Conservation (phyloP, 139 green algal species). For the Chlorella sp. region DNA sequence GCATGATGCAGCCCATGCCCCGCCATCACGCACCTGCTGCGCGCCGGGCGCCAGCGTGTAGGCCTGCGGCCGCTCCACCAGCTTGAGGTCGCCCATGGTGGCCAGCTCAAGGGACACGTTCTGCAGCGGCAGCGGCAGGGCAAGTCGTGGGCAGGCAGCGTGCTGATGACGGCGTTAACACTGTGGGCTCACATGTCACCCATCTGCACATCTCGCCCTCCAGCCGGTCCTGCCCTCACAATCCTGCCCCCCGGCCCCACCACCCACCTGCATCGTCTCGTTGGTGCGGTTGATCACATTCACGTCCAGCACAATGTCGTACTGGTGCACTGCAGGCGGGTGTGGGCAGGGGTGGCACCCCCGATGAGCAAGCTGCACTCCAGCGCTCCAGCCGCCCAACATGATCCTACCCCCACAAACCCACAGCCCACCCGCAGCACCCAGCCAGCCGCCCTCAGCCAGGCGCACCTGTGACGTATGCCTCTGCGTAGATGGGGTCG, state of each 20-base stretch:
- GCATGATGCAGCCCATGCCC: slow-evolving; percentile 3
- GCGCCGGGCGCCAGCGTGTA: slow-evolving; percentile 87
- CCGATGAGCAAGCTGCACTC: no score
- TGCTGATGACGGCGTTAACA: not conserved
- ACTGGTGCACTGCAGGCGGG: slow-evolving; percentile 84
- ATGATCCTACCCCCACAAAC: no score
- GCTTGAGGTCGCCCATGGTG: slow-evolving; percentile 99
- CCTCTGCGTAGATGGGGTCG: slow-evolving; percentile 98
- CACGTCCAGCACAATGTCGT: slow-evolving; percentile 99
- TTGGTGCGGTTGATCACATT: slow-evolving; percentile 89
- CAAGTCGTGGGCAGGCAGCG: not conserved
- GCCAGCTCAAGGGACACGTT: slow-evolving; percentile 94
- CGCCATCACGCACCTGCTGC: slow-evolving; percentile 36
- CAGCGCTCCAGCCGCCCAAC: no score
- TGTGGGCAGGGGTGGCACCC: not conserved
- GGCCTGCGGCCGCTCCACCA: slow-evolving; percentile 96
- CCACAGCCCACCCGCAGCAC: not conserved
- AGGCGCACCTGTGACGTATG: slow-evolving; percentile 76
- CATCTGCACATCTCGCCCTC: not conserved
- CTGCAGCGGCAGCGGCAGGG: slow-evolving; percentile 56
- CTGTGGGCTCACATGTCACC: not conserved
- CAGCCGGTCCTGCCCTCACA: not conserved
- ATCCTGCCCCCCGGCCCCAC: not conserved
- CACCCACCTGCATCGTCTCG: slow-evolving; percentile 49
- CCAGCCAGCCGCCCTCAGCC: not conserved